Conservation (phyloP, 2,329 filamentous ascomycete species). For the Trichothecium sympodiale region DNA sequence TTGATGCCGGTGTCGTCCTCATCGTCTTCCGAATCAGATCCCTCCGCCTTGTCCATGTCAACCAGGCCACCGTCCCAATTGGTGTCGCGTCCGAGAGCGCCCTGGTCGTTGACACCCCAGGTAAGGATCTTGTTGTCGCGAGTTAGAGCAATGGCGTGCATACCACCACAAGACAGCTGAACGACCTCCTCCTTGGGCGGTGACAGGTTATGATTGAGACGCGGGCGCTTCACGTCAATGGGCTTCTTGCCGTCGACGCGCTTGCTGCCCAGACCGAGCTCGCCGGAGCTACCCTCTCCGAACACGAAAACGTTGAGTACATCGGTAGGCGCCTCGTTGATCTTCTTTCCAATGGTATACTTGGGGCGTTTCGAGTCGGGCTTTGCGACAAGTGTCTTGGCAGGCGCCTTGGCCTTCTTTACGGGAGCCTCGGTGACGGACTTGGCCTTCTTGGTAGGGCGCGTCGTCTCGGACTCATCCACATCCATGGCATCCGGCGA, state of each 20-base stretch:
- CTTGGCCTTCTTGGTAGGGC: conserved; percentile 49
- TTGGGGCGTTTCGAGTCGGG: conserved; percentile 28
- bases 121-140: conserved; percentile 65
- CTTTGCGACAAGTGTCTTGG: conserved; percentile 12
- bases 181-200: conserved; percentile 61
- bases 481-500: conserved; percentile 7
- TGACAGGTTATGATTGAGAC: conserved; percentile 58
- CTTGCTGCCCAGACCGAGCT: conserved; percentile 67
- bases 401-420: conserved; percentile 12
- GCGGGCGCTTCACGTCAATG: conserved; percentile 71
- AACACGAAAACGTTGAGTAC: conserved; percentile 68
- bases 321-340: conserved; percentile 54
- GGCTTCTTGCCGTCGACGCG: conserved; percentile 48
- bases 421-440: conserved; percentile 46
- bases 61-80: conserved; percentile 52
- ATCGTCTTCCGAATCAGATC: conserved; percentile 42
- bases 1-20: conserved; percentile 57
- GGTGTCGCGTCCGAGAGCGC: conserved; percentile 60
- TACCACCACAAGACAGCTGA: conserved; percentile 64
- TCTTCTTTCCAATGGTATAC: conserved; percentile 48
- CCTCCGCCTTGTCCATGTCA: conserved; percentile 40
- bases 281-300: conserved; percentile 69
- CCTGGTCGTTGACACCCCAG: conserved; percentile 75
- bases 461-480: conserved; percentile 12
- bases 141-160: conserved; percentile 65